These are phyloP conservation scores for Aspergillus versicolor DNA, from an alignment of 2,329 filamentous ascomycete genomes.

Conservation along the genomic window DNA sequence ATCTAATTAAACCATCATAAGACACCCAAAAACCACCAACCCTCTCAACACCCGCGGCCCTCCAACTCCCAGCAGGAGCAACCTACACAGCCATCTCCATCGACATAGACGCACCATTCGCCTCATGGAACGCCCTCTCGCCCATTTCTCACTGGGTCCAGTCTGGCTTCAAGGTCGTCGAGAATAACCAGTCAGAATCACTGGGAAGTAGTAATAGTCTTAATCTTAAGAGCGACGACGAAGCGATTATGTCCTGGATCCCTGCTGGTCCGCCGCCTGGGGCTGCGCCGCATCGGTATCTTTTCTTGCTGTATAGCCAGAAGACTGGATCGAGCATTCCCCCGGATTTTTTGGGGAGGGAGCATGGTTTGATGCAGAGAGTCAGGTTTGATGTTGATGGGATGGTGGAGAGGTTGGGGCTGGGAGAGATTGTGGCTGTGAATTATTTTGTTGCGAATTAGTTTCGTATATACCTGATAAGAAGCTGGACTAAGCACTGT, in stretches of 20 bases:
- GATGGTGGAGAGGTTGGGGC: neutral
- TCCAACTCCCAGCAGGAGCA: neutral
- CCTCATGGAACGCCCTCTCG: neutral
- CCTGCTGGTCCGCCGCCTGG: neutral
- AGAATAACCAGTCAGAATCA: too few species aligned
- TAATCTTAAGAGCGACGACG: neutral
- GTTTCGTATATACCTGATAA: too few species aligned
- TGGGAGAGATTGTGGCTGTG: neutral
- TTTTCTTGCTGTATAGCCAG: neutral
- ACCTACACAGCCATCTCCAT: neutral
- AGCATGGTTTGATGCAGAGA: neutral
- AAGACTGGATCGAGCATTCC: neutral
- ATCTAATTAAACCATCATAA: neutral
- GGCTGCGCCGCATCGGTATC: conserved; percentile 1
- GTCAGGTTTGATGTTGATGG: conserved; percentile 1
- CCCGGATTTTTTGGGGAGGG: neutral
- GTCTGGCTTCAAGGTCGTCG: neutral
- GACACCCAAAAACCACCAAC: neutral
- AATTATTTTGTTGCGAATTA: conserved; percentile 1
- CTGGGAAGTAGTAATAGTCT: too few species aligned
- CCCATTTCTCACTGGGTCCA: conserved; percentile 1
- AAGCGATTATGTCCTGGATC: neutral
- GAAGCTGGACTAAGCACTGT: too few species aligned
- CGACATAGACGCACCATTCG: neutral
- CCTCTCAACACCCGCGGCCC: neutral